Conservation (phyloP, 176 grass and related monocot genomes). For the Bothriochloa decipiens region DNA sequence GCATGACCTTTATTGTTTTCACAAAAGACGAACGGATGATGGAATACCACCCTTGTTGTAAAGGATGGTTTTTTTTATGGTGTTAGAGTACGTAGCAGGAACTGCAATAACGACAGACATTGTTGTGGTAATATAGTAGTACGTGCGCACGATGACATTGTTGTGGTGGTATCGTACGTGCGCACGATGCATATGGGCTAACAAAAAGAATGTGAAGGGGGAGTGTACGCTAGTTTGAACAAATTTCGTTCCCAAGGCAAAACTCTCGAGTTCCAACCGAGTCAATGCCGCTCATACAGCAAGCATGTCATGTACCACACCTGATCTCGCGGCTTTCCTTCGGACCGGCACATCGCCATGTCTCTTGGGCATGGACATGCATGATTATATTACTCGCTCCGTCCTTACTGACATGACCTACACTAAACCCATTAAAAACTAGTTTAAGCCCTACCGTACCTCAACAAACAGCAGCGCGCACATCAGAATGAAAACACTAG, state of each 20-base stretch:
- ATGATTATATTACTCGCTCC: neutral
- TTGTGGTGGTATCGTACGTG: neutral
- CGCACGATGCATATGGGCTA: neutral
- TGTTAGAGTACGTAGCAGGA: too few species aligned
- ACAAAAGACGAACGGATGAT: too few species aligned
- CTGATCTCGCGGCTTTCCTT: conserved; percentile 6
- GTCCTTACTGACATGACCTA: neutral
- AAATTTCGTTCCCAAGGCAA: conserved; percentile 42
- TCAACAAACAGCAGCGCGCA: neutral
- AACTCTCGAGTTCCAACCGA: conserved; percentile 47
- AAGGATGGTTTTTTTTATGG: too few species aligned
- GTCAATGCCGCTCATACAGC: conserved; percentile 48
- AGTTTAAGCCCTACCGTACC: conserved; percentile 23
- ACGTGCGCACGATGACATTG: neutral
- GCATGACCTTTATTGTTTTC: too few species aligned
- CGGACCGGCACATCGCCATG: conserved; percentile 37
- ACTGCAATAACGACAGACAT: too few species aligned
- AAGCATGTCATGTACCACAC: conserved; percentile 37
- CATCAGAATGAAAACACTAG: neutral
- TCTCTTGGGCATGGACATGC: conserved; percentile 45
- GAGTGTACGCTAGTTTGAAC: conserved; percentile 29
- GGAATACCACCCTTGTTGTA: too few species aligned
- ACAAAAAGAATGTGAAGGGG: conserved; percentile 11
- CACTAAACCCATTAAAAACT: conserved; percentile 16
- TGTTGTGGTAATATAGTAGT: neutral